Evolutionary conservation across 2,329 filamentous ascomycete genomes (phyloP), one percentile per base, ranked within the genome.

Genomic region (Alternaria rosae): DNA sequence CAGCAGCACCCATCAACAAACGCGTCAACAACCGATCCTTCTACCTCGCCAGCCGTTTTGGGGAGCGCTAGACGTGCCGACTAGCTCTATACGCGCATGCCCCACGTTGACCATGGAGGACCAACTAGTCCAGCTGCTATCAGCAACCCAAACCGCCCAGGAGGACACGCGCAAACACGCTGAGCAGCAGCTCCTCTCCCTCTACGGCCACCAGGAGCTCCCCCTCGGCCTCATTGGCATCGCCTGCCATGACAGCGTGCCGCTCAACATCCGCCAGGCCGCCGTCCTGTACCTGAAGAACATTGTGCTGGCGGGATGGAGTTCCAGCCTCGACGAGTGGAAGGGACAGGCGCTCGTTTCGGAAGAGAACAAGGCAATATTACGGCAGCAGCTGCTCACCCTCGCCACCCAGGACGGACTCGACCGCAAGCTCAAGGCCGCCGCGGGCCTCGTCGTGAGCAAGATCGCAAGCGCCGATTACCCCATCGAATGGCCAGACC

Each of bases 381-480:
- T 98, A 66, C 89, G 93, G 71, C 86, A 88, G 65, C 85, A 87
- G 59, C 82, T 98, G 67, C 86, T 99, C 54, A 89, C 93, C 65
- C 85, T 98, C 58, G 91, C 91, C 21, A 86, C 94, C 51, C 91
- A 85, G 43, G 90, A 91, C 59, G 87, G 88, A 28, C 83, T 86
- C 35, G 92, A 97, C 75, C 88, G 93, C 70, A 97, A 92, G 81
- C 90, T 97, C 76, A 95, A 95, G 83, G 87, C 90, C 58, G 89
- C 91, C n/a, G 92, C 94, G 54, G 96, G 93, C 84, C 92, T 89
- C 70, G 89, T 91, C 6, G 92, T 97, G 65, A 94, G 93, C 83
- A 98, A 97, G 82, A 97, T 99, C 70, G 95, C 95, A 59, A 91
- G 89, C 66, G 88, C 90, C 74, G 95, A 99, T 82, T 98, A 97